Conservation (phyloP, 495 filamentous ascomycete species). For the Ramalina intermedia region DNA sequence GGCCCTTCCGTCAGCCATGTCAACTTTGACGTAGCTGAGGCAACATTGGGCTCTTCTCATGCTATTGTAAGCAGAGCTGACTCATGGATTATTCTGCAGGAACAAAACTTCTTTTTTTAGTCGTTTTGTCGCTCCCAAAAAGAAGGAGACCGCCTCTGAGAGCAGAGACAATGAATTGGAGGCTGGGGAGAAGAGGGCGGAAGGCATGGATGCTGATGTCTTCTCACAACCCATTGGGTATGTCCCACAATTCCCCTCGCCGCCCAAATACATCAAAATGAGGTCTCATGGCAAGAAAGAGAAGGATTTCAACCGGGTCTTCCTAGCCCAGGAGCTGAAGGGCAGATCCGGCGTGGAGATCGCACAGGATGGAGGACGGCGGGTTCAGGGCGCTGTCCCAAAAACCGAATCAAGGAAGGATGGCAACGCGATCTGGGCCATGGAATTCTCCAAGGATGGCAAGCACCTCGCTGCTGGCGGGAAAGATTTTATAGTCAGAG, state of each 20-base stretch:
- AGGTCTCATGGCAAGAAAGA: slow-evolving; percentile 67
- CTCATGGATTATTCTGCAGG: slow-evolving; percentile 26
- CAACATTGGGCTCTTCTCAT: not conserved
- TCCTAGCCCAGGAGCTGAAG: slow-evolving; percentile 77
- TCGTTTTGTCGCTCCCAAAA: slow-evolving; percentile 64
- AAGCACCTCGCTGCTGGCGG: slow-evolving; percentile 82
- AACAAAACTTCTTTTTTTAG: slow-evolving; percentile 87
- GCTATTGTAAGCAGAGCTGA: slow-evolving; percentile 16
- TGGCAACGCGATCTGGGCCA: slow-evolving; percentile 66
- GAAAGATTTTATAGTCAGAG: slow-evolving; percentile 69
- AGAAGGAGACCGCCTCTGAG: slow-evolving; percentile 45
- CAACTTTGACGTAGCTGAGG: not conserved
- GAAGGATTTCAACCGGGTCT: slow-evolving; percentile 71
- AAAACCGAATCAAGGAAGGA: slow-evolving; percentile 25
- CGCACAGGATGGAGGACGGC: slow-evolving; percentile 20
- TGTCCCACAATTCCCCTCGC: slow-evolving; percentile 76
- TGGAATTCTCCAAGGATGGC: slow-evolving; percentile 87
- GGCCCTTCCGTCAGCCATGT: not conserved
- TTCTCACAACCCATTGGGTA: slow-evolving; percentile 76
- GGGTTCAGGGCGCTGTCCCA: slow-evolving; percentile 15
- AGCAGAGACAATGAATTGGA: slow-evolving; percentile 58
- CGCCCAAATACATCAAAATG: slow-evolving; percentile 82
- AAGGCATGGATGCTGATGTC: slow-evolving; percentile 68
- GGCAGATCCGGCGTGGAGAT: slow-evolving; percentile 26
- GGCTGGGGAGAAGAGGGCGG: slow-evolving; percentile 50